These are phyloP conservation scores for Calocera viscosa DNA, from an alignment of 768 basidiomycete species.

Conservation along the genomic window DNA sequence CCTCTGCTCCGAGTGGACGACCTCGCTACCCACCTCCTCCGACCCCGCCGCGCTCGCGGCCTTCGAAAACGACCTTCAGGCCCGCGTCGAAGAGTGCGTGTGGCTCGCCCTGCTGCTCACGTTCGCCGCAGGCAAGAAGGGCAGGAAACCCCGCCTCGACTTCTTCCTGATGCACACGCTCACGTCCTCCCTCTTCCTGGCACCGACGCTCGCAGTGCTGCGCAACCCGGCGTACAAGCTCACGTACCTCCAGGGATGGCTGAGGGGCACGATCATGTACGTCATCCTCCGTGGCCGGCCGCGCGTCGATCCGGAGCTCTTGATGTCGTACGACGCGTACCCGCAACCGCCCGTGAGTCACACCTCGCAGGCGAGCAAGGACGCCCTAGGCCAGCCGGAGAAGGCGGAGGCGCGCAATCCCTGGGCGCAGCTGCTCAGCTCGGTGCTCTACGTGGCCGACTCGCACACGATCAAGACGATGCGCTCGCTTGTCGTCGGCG, in stretches of 20 bases:
- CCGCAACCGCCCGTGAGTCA: conserved; percentile 30
- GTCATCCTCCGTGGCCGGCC: conserved; percentile 39
- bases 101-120: conserved; percentile 40
- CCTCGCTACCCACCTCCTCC: neutral
- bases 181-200: conserved; percentile 41
- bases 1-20: conserved; percentile 20
- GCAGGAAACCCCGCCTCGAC: conserved; percentile 39
- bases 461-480: conserved; percentile 41
- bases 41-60: conserved; percentile 29
- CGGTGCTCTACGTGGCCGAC: conserved; percentile 39
- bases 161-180: conserved; percentile 51
- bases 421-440: conserved; percentile 41
- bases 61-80: conserved; percentile 27
- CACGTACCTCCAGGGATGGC: conserved; percentile 25
- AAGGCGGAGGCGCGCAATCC: conserved; percentile 35
- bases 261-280: conserved; percentile 25
- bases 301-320: conserved; percentile 36
- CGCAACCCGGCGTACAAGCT: conserved; percentile 31
- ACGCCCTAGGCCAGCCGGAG: conserved; percentile 20
- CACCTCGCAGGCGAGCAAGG: neutral
- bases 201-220: conserved; percentile 30
- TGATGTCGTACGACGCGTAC: conserved; percentile 36
- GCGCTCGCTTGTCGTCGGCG: conserved; percentile 38
- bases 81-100: conserved; percentile 39
- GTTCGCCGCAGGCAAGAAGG: conserved; percentile 36